Evolutionary conservation across 208 protist species (phyloP), one percentile per base, ranked within the genome.

Genomic region (Leishmania aethiopica): DNA sequence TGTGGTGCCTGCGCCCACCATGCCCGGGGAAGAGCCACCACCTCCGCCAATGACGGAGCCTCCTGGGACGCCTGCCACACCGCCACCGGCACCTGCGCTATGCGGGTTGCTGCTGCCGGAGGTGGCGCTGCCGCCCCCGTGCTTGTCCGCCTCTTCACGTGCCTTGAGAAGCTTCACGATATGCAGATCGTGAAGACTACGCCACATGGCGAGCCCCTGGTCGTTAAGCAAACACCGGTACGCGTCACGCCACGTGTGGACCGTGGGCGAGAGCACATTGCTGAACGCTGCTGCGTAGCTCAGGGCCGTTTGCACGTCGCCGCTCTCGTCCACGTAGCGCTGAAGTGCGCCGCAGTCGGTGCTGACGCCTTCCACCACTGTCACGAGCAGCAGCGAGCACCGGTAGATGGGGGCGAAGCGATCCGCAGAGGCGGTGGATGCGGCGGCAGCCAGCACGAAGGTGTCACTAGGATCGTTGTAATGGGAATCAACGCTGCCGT

Each of bases 271-370:
- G 17, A 78, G 77, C 15, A 86, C 62, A 17, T 86, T 72, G 19
- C 92, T 88, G 75, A 93, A 96, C 8, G 87, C 80, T 3, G 88
- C 78, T 4, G 86, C 84, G 75, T 95, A 96, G 79, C 89, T 90
- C 53, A 93, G 60, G 51, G 90, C 77, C 3, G 88, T 92, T 80
- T 97, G 94, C 70, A 95, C 82, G 51, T 97, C 94, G 40, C 84
- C 85, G 37, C 84, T 94, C 86, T 89, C 89, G 85, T 97, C 94
- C 51, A 96, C 86, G 86, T 97, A 97, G 28, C 89, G 89, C 83
- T 97, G 94, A 71, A 97, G 83, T 3, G 90, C 84, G 37, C 51
- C 79, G 55, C 45, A 84, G 77, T 90, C 79, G 42, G 64, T 49
- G 75, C 84, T 82, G 32, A 85, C 76, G 0, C 84, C 88, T 70